These are phyloP conservation scores for Boletus rufocinnamomeus DNA, from an alignment of 768 basidiomycete genomes.

Conservation along the genomic window DNA sequence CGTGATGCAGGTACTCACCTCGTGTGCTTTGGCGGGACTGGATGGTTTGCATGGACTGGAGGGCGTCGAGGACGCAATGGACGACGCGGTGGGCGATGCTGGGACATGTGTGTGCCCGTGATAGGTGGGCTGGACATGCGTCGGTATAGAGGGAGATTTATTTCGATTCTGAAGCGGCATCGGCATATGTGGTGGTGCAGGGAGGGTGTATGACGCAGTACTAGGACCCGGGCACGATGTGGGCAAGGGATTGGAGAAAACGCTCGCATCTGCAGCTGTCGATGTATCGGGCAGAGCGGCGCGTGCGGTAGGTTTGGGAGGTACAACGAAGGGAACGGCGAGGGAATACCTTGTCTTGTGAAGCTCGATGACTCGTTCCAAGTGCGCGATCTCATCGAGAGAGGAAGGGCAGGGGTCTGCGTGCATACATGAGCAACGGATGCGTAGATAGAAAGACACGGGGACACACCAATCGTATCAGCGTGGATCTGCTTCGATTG, in stretches of 20 bases:
- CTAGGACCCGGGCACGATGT: not conserved
- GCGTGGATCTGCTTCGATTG: slow-evolving; percentile 49
- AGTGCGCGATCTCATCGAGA: slow-evolving; percentile 64
- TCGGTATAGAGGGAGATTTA: not conserved
- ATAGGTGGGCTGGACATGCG: not conserved
- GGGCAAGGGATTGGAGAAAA: slow-evolving; percentile 21
- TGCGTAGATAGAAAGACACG: not conserved
- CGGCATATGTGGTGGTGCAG: slow-evolving; percentile 14
- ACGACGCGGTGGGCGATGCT: slow-evolving; percentile 24
- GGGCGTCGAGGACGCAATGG: slow-evolving; percentile 31
- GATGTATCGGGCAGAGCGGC: not conserved
- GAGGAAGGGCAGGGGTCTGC: slow-evolving; percentile 48
- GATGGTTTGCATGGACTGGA: slow-evolving; percentile 32
- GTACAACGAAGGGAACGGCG: slow-evolving; percentile 49
- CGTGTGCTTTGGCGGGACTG: slow-evolving; percentile 23
- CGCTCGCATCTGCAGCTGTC: not conserved
- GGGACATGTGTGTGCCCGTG: slow-evolving; percentile 11
- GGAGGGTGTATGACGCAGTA: slow-evolving; percentile 10
- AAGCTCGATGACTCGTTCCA: slow-evolving; percentile 50
- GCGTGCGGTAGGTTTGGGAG: slow-evolving; percentile 17
- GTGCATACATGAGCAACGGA: not conserved
- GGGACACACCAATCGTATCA: slow-evolving; percentile 51
- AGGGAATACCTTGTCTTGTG: slow-evolving; percentile 55
- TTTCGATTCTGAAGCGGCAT: slow-evolving; percentile 14
- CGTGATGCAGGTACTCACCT: slow-evolving; percentile 2